Conservation (phyloP, 257 asterid species). For the Voacanga thouarsii region DNA sequence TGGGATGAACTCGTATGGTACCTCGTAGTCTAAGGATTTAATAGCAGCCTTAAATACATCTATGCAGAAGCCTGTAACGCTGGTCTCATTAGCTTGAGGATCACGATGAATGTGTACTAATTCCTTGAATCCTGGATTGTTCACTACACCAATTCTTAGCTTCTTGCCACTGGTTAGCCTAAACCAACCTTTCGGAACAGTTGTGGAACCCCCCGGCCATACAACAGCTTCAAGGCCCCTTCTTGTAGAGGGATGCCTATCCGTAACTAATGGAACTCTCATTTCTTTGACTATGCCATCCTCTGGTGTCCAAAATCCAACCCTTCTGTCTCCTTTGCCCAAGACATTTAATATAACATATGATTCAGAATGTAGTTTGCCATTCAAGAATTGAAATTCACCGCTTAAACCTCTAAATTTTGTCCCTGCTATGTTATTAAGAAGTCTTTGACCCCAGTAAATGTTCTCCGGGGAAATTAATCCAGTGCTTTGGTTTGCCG, state of each 20-base stretch:
- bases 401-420: constrained; percentile 29
- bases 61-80: constrained; percentile 26
- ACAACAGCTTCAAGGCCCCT: constrained; percentile 17
- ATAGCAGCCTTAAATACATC: constrained; percentile 38
- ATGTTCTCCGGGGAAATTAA: not conserved
- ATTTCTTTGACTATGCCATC: constrained; percentile 27
- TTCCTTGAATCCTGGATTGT: constrained; percentile 17
- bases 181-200: constrained; percentile 20
- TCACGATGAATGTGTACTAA: constrained; percentile 14
- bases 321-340: constrained; percentile 30
- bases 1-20: constrained; percentile 31
- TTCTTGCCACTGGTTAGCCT: not conserved
- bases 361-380: constrained; percentile 25
- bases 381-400: constrained; percentile 20
- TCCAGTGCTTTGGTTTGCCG: not conserved
- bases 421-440: not conserved
- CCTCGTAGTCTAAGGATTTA: constrained; percentile 13
- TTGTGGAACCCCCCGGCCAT: constrained; percentile 24
- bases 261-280: not conserved
- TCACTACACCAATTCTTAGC: constrained; percentile 34
- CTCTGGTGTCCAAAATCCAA: constrained; percentile 38
- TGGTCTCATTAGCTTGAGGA: constrained; percentile 16
- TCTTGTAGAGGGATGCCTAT: constrained; percentile 20
- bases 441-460: not conserved
- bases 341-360: constrained; percentile 37